Evolutionary conservation across 2,329 filamentous ascomycete species (phyloP).

Genomic region (Tolypocladium cylindrosporum): DNA sequence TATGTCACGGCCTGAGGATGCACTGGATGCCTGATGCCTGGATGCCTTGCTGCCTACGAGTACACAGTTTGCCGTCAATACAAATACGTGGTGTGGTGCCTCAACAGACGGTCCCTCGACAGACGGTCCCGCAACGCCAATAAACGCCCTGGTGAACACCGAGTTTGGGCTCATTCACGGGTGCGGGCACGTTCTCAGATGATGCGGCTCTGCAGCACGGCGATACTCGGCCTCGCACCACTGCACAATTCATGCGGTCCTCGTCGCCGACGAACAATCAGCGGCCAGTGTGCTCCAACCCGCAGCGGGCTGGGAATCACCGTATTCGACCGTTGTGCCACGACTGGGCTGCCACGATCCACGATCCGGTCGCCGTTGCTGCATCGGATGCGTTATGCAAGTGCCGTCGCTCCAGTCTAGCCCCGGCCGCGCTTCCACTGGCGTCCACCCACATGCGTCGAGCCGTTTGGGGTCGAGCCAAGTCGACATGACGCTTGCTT

Average conservation of each 20-base stretch:
- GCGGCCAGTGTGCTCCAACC: neutral
- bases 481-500: constrained; percentile 20
- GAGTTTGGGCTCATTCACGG: neutral
- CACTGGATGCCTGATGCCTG: neutral
- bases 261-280: neutral
- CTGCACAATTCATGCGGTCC: neutral
- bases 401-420: constrained; percentile 10
- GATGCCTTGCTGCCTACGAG: too few species aligned
- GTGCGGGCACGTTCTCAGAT: neutral
- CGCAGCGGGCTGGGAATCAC: neutral
- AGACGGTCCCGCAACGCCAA: neutral
- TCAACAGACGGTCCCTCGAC: too few species aligned
- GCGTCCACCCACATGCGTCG: constrained; percentile 12
- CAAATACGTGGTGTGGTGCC: neutral
- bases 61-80: neutral
- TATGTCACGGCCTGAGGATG: neutral
- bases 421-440: neutral
- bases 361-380: neutral
- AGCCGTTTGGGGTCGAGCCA: constrained; percentile 15
- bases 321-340: neutral
- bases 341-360: neutral
- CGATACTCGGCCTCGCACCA: neutral
- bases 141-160: neutral
- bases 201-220: neutral
- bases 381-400: constrained; percentile 13